Conservation (phyloP, 768 basidiomycete species). For the Suillus plorans region DNA sequence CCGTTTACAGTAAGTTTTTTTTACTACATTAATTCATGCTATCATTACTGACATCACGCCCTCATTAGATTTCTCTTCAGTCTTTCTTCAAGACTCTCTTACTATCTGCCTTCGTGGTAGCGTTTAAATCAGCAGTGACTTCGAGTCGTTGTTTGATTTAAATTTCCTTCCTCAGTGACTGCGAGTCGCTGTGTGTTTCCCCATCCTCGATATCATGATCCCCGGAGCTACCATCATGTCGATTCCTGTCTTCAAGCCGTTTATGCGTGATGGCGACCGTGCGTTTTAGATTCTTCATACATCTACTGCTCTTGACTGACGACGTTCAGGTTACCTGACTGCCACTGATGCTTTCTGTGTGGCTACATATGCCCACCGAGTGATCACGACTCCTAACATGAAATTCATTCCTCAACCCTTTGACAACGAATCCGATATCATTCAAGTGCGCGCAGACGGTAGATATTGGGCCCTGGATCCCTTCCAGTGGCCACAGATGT, state of each 20-base stretch:
- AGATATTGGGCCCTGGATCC: neutral
- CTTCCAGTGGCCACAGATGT: neutral
- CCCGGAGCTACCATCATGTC: neutral
- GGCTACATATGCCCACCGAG: neutral
- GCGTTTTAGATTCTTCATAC: neutral
- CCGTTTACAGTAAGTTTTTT: no score
- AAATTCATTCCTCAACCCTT: neutral
- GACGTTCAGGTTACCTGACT: neutral
- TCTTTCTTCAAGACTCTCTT: neutral
- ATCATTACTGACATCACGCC: neutral
- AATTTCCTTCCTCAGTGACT: neutral
- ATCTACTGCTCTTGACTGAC: neutral
- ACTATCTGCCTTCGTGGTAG: neutral
- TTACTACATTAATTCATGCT: neutral
- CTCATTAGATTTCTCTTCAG: neutral
- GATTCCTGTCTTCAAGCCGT: neutral
- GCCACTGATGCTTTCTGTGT: neutral
- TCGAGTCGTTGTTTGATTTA: neutral
- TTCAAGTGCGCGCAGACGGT: neutral
- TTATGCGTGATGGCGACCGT: neutral
- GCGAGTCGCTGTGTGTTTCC: neutral
- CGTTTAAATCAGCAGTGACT: neutral
- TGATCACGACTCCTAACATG: neutral
- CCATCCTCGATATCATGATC: neutral
- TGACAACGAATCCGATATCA: neutral